These are phyloP conservation scores for Pseudozyma pruni DNA, from an alignment of 1,284 basidiomycete genomes.

Conservation along the genomic window DNA sequence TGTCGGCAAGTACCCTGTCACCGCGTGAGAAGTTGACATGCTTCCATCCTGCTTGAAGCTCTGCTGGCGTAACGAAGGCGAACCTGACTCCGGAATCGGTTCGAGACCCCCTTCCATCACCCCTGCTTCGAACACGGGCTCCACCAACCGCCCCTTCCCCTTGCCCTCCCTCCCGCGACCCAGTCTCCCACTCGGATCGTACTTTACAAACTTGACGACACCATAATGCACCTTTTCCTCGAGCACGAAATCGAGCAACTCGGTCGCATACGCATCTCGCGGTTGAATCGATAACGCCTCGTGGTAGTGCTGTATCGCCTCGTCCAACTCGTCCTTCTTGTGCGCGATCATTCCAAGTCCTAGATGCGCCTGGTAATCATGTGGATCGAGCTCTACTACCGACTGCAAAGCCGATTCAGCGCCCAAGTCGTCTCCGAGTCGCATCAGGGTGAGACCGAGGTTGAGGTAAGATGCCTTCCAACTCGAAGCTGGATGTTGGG, in stretches of 20 bases:
- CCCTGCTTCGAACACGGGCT: too few species aligned
- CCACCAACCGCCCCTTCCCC: background rate
- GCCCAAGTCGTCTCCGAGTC: slow-evolving; percentile 28
- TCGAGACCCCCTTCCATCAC: background rate
- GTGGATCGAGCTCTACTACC: slow-evolving; percentile 60
- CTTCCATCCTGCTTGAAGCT: background rate
- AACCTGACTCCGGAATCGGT: slow-evolving; percentile 10
- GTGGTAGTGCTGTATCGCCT: slow-evolving; percentile 61
- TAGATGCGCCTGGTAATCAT: slow-evolving; percentile 52
- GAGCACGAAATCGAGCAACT: slow-evolving; percentile 52
- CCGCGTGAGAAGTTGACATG: slow-evolving; percentile 2
- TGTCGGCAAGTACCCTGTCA: background rate
- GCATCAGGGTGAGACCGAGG: slow-evolving; percentile 46
- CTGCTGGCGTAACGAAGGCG: slow-evolving; percentile 6
- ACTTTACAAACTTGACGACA: slow-evolving; percentile 13
- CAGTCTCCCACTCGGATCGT: slow-evolving; percentile 16
- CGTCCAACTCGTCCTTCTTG: slow-evolving; percentile 47
- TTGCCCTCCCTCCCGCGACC: background rate
- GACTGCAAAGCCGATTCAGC: slow-evolving; percentile 42
- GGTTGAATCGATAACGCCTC: slow-evolving; percentile 51
- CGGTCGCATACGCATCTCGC: slow-evolving; percentile 49
- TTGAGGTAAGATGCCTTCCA: slow-evolving; percentile 86
- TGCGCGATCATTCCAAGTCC: slow-evolving; percentile 61
- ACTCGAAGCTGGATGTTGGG: slow-evolving; percentile 81
- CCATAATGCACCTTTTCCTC: slow-evolving; percentile 50